phyloP scores from a whole-genome alignment of 2,329 filamentous ascomycete species.

The Furcasterigmium furcatum region DNA sequence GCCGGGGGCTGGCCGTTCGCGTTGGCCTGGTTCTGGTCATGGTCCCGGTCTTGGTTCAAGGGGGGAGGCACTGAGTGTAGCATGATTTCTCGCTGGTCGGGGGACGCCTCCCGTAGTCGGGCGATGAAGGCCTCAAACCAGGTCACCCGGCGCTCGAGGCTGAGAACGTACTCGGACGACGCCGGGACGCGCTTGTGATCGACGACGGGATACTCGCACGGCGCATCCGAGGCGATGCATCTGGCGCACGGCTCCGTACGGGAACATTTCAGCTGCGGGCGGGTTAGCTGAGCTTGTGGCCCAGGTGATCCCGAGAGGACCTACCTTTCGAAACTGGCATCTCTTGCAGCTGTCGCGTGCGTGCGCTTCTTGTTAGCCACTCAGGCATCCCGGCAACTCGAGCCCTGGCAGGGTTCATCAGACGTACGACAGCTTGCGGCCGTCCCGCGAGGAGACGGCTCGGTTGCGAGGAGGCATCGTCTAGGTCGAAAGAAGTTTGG shows the following conservation, averaged over 20 bases:
- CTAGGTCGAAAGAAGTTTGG: too few species aligned
- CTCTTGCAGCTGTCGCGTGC: too few species aligned
- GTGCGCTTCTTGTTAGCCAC: too few species aligned
- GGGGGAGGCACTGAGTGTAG: too few species aligned
- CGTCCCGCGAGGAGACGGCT: too few species aligned
- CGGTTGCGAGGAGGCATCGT: too few species aligned
- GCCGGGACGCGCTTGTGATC: slow-evolving; percentile 10
- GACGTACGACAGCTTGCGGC: too few species aligned
- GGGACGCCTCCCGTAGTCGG: slow-evolving; percentile 4
- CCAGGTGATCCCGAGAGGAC: too few species aligned
- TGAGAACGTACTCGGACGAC: slow-evolving; percentile 8
- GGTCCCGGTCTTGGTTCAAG: too few species aligned
- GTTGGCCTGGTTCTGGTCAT: slow-evolving; percentile 6
- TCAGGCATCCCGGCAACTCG: too few species aligned
- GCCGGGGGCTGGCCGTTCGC: slow-evolving; percentile 19
- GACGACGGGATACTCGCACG: slow-evolving; percentile 12
- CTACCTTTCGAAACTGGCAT: neutral
- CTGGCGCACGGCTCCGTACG: slow-evolving; percentile 11
- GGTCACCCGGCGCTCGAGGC: slow-evolving; percentile 10
- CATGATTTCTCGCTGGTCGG: slow-evolving; percentile 5
- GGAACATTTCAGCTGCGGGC: slow-evolving; percentile 12
- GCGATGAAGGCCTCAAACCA: slow-evolving; percentile 13
- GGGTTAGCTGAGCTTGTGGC: too few species aligned
- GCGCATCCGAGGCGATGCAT: slow-evolving; percentile 2
- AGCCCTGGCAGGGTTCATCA: slow-evolving; percentile 1